Percentiles rank a stretch among this genome's conserved stretches.
These are phyloP conservation scores for peach (Prunus persica) DNA, from an alignment of 306 rosid species.

Conservation along the genomic window Prunus_persica_NCBIv2 NC_034015.1:17805501-17806000, in stretches of 20 bases:
- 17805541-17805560: background rate
- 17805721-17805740: conserved; percentile 88
- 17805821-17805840: conserved; percentile 2
- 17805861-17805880: background rate
- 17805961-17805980: background rate
- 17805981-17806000: background rate
- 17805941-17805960: background rate
- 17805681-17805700: conserved; percentile 69
- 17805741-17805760: conserved; percentile 71
- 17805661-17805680: conserved; percentile 34
- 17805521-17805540: background rate
- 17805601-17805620: conserved; percentile 28
- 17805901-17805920: background rate
- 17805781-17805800: conserved; percentile 70
- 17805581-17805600: background rate
- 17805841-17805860: conserved; percentile 1
- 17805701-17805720: conserved; percentile 95
- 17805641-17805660: conserved; percentile 29
- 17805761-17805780: conserved; percentile 86
- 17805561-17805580: background rate
- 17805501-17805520: conserved; percentile 3
- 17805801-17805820: conserved; percentile 68
- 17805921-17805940: background rate
- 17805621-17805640: conserved; percentile 58
- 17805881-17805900: background rate